Base-by-base conservation (phyloP, 495 filamentous ascomycete genomes). In the Hypoxylon lenormandii region DNA sequence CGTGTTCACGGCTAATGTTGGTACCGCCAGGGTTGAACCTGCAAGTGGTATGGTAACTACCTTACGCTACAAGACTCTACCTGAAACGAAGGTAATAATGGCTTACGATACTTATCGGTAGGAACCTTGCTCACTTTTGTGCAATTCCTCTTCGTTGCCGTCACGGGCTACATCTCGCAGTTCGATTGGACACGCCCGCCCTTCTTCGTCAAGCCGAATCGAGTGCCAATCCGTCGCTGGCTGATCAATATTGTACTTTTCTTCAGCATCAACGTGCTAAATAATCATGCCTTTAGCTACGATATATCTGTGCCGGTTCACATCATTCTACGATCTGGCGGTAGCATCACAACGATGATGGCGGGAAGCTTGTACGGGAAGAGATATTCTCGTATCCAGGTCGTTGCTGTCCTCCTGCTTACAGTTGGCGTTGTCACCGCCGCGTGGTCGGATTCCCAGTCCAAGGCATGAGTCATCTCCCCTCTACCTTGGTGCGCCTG, bases 201-300 rank as follows among this genome's bases (percentile, higher is more conserved):
- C 0, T 86, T 90, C 56, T 92, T 91, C 74, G 80, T 97, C 38
- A 90, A 86, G 69, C 85, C 84, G 15, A 93, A 92, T 63, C 85
- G 83, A n/a, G 91, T 97, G 19, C 96, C 95, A 0, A 81, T 98
- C 40, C 83, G 84, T 50, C 90, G 91, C 69, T 97, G 94, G 94
- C 70, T 92, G 48, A 80, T 92, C 59, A 95, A 96, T 70, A 97
- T 97, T n/a, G 78, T 88, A 2, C 86, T 97, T 57, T 98, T 97
- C 80, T 93, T 96, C 72, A 84, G 85, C 55, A 93, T 97, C 73
- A 97, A 97, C 69, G 84, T 97, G 46, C 80, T 98, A 60, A 99
- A 99, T 80, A 99, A 99, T 72, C 94, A 93, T 83, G 95, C 95
- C 5, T 98, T 99, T 76, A 93, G 92, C 60, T 98, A 97, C 80